Evolutionary conservation across 2,329 filamentous ascomycete species (phyloP).

Genomic region (Cordyceps tenuipes): DNA sequence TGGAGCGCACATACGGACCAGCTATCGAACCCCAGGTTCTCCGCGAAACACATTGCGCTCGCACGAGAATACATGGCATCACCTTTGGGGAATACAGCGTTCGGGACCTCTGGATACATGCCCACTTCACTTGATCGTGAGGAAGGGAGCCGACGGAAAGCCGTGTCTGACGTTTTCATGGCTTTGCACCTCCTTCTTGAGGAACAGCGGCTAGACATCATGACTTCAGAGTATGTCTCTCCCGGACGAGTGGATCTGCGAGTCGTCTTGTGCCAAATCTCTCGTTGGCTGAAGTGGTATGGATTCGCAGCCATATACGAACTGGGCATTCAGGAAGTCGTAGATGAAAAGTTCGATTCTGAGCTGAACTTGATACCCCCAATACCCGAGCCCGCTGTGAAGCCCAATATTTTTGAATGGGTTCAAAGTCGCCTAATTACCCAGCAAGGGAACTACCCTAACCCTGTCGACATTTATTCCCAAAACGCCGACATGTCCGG

Average conservation of each 20-base stretch:
- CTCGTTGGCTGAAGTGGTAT: slow-evolving; percentile 70
- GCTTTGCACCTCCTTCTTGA: slow-evolving; percentile 81
- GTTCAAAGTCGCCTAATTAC: slow-evolving; percentile 39
- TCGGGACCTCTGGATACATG: slow-evolving; percentile 51
- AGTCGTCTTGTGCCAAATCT: slow-evolving; percentile 72
- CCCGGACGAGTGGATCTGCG: slow-evolving; percentile 46
- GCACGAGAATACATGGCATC: slow-evolving; percentile 59
- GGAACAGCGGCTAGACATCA: slow-evolving; percentile 73
- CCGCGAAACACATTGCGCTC: slow-evolving; percentile 45
- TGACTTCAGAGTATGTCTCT: slow-evolving; percentile 35
- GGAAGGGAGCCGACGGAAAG: slow-evolving; percentile 48
- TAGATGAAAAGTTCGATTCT: slow-evolving; percentile 29
- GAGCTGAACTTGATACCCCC: slow-evolving; percentile 25
- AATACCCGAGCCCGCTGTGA: slow-evolving; percentile 26
- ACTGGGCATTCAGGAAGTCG: slow-evolving; percentile 43
- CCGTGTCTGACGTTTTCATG: slow-evolving; percentile 60
- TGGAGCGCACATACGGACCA: slow-evolving; percentile 19
- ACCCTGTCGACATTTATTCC: slow-evolving; percentile 37
- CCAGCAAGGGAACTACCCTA: slow-evolving; percentile 31
- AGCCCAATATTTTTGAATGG: slow-evolving; percentile 45
- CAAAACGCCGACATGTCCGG: slow-evolving; percentile 28
- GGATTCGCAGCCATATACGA: slow-evolving; percentile 41
- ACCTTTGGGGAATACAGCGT: slow-evolving; percentile 44
- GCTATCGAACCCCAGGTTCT: slow-evolving; percentile 29
- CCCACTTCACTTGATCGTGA: slow-evolving; percentile 50